These are phyloP conservation scores for Phytophthora citricola DNA, from an alignment of 352 stramenopile genomes.

Conservation along the genomic window DNA sequence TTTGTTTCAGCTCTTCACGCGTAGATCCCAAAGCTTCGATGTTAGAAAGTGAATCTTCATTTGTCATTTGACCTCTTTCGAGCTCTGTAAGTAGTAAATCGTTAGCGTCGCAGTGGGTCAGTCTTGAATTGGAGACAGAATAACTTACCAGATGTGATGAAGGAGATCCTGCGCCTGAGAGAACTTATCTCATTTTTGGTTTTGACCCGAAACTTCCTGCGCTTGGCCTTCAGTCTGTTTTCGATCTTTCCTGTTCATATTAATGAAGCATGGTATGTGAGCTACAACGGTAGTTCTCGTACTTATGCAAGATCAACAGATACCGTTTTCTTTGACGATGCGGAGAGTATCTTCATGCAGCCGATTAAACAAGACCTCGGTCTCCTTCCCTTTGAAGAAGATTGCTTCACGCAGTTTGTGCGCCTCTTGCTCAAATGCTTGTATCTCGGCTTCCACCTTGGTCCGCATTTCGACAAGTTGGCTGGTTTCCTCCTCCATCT, in stretches of 20 bases:
- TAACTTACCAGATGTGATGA: constrained; percentile 43
- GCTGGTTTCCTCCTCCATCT: constrained; percentile 44
- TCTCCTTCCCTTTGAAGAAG: constrained; percentile 48
- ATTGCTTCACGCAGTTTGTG: constrained; percentile 41
- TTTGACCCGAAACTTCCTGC: constrained; percentile 52
- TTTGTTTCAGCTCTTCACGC: constrained; percentile 41
- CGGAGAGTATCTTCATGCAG: constrained; percentile 40
- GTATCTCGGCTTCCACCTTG: constrained; percentile 39
- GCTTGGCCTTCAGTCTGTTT: constrained; percentile 51
- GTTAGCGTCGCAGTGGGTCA: neutral
- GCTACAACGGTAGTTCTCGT: neutral
- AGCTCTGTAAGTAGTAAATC: constrained; percentile 38
- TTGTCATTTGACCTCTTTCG: constrained; percentile 55
- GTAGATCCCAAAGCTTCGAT: constrained; percentile 33
- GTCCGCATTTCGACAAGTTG: constrained; percentile 31
- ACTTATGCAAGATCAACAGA: neutral
- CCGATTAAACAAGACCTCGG: constrained; percentile 32
- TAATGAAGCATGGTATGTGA: neutral
- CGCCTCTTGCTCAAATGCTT: constrained; percentile 26
- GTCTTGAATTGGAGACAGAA: neutral
- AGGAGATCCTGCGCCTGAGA: constrained; percentile 44
- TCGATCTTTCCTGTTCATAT: constrained; percentile 38
- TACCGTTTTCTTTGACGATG: constrained; percentile 52
- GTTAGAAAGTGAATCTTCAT: constrained; percentile 50
- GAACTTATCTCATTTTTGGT: constrained; percentile 56